Base-by-base conservation (phyloP, 805 yeast species). In the Pichia exigua region DNA sequence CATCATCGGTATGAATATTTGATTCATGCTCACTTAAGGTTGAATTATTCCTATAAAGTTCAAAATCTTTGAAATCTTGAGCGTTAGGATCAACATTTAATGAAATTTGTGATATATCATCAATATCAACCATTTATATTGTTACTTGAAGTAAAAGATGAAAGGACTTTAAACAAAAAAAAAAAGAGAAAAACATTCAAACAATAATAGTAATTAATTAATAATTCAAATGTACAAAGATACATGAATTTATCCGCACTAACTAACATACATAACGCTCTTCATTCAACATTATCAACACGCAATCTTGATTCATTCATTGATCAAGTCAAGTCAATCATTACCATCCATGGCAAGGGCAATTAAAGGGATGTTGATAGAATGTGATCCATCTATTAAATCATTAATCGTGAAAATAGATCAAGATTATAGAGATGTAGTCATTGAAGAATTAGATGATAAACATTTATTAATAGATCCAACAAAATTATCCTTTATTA, bases 351-450 rank as follows among this genome's bases (percentile, higher is more conserved):
- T 68, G 83, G 78, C 82, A 2, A 69, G 81, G 55, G 83, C 83
- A 41, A 72, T 80, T 44, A 76, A 74, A 61, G 83, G 83, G 48
- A 72, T 77, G 3, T 60, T 79, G 45, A 67, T 79, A 18, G 75
- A 77, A 56, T 79, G 73, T 65, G 99, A 92, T 65, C 98, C 99
- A 1, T 88, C 97, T 1, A 90, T 92, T 56, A 78, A 82, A 56
- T 96, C 98, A 0, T 73, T 92, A 46, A 87, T 92, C 2, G 69
- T 92, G 22, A 85, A 83, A 64, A 85, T 92, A 43, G 98, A 94
- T 66, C 71, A 88, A 0, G 79, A 81, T 27, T 70, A 75, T 39
- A 85, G 87, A 53, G 95, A 90, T 58, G 83, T 94, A 2, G 65
- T 68, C 18, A 68, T 65, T n/a, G 82, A 85, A 67, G 98, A 94